A percentile compares a stretch with the other conserved stretches of the same genome.
Evolutionary conservation across 495 filamentous ascomycete genomes (phyloP).

Genomic region (Trichoderma reesei): DNA sequence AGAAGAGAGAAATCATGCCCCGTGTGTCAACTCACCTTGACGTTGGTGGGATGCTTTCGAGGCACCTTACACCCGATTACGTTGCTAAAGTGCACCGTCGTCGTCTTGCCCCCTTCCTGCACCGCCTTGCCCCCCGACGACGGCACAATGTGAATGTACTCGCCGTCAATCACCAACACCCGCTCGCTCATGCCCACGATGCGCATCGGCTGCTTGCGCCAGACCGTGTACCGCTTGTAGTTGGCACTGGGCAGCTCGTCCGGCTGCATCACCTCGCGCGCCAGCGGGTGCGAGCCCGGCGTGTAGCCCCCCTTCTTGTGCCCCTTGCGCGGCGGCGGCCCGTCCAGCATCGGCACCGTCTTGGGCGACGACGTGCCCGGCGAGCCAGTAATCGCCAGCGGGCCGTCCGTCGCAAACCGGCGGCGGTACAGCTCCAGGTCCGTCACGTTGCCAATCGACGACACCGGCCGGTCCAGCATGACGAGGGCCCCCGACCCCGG

Average conservation of each 20-base stretch:
- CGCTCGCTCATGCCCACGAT: constrained; percentile 78
- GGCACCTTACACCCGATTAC: constrained; percentile 92
- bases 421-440: constrained; percentile 82
- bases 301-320: constrained; percentile 53
- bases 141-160: constrained; percentile 93
- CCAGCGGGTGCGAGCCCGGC: constrained; percentile 63
- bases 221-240: constrained; percentile 82
- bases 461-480: constrained; percentile 73
- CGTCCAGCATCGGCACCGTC: constrained; percentile 49
- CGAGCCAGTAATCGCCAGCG: constrained; percentile 64
- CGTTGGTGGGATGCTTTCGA: constrained; percentile 80
- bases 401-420: constrained; percentile 73
- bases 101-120: constrained; percentile 64
- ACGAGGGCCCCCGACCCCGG: constrained; percentile 75
- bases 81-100: constrained; percentile 83
- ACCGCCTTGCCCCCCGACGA: constrained; percentile 45
- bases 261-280: constrained; percentile 55
- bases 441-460: constrained; percentile 70
- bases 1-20: not conserved
- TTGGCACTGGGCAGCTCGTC: constrained; percentile 56
- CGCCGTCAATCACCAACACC: constrained; percentile 81
- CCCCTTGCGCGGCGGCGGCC: constrained; percentile 43
- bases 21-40: constrained; percentile 49
- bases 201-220: constrained; percentile 88
- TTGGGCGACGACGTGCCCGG: constrained; percentile 77